phyloP scores from a whole-genome alignment of 257 asterid species.

The Fraxinus americana region DNA sequence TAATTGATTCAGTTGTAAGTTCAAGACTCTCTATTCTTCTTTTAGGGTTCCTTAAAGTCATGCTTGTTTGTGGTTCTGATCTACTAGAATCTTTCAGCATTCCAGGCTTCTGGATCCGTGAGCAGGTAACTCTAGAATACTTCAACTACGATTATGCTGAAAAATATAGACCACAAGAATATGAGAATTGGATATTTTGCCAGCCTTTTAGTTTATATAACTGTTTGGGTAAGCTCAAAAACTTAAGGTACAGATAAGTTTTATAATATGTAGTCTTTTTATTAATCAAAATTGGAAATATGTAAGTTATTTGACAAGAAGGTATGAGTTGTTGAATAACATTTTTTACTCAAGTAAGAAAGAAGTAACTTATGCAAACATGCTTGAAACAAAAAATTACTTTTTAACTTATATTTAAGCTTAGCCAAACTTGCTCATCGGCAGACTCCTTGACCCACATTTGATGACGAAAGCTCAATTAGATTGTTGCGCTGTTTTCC shows the following conservation, averaged over 20 bases:
- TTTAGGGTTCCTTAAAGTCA: constrained; percentile 65
- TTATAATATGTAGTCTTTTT: not conserved
- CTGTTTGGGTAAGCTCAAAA: not conserved
- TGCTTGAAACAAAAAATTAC: not conserved
- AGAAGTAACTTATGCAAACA: not conserved
- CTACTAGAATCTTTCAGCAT: constrained; percentile 71
- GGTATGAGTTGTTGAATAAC: not conserved
- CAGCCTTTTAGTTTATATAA: not conserved
- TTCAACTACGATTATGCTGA: not conserved
- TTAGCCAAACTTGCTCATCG: not conserved
- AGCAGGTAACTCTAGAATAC: constrained; percentile 57
- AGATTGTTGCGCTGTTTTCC: not conserved
- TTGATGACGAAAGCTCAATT: not conserved
- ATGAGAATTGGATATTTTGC: not conserved
- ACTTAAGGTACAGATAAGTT: not conserved
- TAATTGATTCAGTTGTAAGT: not conserved
- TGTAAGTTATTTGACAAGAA: not conserved
- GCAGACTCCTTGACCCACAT: not conserved
- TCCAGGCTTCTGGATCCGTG: constrained; percentile 88
- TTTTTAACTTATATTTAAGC: not conserved
- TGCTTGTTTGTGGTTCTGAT: constrained; percentile 96
- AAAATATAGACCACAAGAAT: not conserved
- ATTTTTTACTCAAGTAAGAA: not conserved
- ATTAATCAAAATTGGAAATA: not conserved
- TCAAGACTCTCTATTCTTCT: constrained; percentile 14